Conservation (phyloP, 1,284 basidiomycete species). For the Pholiota adiposa region DNA sequence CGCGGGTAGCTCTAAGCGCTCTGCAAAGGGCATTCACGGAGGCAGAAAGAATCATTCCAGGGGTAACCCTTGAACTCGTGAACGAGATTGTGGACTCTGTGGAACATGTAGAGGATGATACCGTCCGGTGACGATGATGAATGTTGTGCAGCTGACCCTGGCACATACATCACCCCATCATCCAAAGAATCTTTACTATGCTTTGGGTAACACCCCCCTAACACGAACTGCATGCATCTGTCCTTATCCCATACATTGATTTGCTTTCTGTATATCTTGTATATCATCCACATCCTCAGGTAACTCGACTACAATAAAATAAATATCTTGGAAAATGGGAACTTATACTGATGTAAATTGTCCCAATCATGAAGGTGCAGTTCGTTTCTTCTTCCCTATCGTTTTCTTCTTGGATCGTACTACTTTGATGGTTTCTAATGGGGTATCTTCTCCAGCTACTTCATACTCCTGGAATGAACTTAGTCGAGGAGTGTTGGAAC, state of each 20-base stretch:
- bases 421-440: conserved; percentile 76
- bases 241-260: conserved; percentile 21
- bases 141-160: neutral
- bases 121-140: conserved; percentile 27
- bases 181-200: conserved; percentile 4
- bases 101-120: conserved; percentile 82
- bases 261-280: conserved; percentile 29
- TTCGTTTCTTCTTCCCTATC: conserved; percentile 68
- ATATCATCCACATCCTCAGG: conserved; percentile 26
- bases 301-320: conserved; percentile 16
- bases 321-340: conserved; percentile 11
- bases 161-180: conserved; percentile 7
- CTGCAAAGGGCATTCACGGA: conserved; percentile 90
- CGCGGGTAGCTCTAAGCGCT: conserved; percentile 80
- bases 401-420: conserved; percentile 72
- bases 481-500: conserved; percentile 37
- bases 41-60: conserved; percentile 87
- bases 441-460: conserved; percentile 48
- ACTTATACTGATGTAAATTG: neutral
- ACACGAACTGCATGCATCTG: conserved; percentile 18
- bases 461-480: conserved; percentile 68
- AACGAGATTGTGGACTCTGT: conserved; percentile 91
- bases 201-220: conserved; percentile 2
- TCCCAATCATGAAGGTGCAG: conserved; percentile 21
- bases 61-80: conserved; percentile 80